A percentile compares a stretch with the other conserved stretches of the same genome.
These are phyloP conservation scores for Nannizziopsis barbatae DNA, from an alignment of 2,329 filamentous ascomycete species.

Conservation along the genomic window DNA sequence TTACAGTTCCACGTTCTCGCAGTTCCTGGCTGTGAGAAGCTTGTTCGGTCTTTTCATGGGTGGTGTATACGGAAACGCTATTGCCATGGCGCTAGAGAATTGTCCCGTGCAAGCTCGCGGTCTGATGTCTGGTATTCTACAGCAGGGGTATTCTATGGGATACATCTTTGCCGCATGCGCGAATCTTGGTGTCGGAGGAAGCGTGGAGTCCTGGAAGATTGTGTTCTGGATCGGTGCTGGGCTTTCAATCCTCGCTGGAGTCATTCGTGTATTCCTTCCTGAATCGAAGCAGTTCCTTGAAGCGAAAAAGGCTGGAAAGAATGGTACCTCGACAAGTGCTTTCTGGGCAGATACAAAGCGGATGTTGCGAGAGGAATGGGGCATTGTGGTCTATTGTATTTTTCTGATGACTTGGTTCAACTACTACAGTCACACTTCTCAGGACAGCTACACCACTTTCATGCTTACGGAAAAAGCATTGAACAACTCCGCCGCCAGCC, in stretches of 20 bases:
- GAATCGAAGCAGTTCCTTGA: conserved; percentile 72
- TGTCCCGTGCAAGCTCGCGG: conserved; percentile 49
- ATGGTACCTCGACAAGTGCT: conserved; percentile 30
- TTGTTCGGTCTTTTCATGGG: conserved; percentile 56
- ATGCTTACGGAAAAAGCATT: conserved; percentile 64
- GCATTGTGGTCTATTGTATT: conserved; percentile 64
- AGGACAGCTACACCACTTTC: conserved; percentile 74
- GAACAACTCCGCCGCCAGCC: conserved; percentile 50
- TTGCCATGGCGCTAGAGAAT: conserved; percentile 53
- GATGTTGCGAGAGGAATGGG: conserved; percentile 62
- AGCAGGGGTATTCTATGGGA: conserved; percentile 55
- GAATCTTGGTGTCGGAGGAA: conserved; percentile 50
- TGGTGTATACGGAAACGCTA: conserved; percentile 46
- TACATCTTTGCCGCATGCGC: conserved; percentile 52
- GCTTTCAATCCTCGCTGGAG: conserved; percentile 68
- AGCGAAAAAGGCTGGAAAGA: conserved; percentile 50
- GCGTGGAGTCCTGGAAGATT: conserved; percentile 67
- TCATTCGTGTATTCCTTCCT: conserved; percentile 64
- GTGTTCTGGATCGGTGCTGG: conserved; percentile 83
- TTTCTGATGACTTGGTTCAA: conserved; percentile 69
- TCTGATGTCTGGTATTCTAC: conserved; percentile 51
- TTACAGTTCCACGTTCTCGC: conserved; percentile 47
- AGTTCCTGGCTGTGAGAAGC: conserved; percentile 49
- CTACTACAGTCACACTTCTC: conserved; percentile 65
- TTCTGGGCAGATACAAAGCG: conserved; percentile 60